Evolutionary conservation across 2,329 filamentous ascomycete species (phyloP), one percentile per base, ranked within the genome.

Genomic region (Onygena corvina): DNA sequence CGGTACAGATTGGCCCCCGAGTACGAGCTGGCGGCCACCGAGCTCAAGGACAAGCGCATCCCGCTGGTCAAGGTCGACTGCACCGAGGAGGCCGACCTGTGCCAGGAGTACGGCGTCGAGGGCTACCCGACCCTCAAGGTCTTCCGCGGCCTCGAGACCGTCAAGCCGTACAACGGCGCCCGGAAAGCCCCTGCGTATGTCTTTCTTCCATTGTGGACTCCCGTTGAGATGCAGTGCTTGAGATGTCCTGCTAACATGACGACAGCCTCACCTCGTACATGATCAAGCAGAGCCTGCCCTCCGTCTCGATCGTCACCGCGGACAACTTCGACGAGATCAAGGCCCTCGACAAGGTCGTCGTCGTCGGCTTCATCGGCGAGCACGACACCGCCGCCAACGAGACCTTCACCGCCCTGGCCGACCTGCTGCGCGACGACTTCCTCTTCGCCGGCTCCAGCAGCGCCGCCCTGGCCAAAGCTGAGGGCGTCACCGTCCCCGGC

Each of bases 61-160:
- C 59, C 68, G 9, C 54, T 74, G 35, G 69, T 67, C 52, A 73
- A 73, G 60, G 64, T 74, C 46, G 90, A 95, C 76, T 96, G 92
- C 78, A 96, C 90, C 64, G 88, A 85, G 67, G 86, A 98, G 76
- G 74, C 81, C 55, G 87, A 94, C 29, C 83, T 98, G 58, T 98
- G 92, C 80, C 79, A 88, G 70, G 75, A 79, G 60, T 86, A 85
- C 62, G 89, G 86, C 55, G 89, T 98, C 36, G 88, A 96, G 76
- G 92, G 92, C 57, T 98, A 98, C 77, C 92, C 92, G 55, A 98
- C 92, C 58, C 80, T 98, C 66, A 98, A 96, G 82, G 80, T 98
- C 72, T 98, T 98, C 88, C 87, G 90, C 62, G 90, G 92, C 60
- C 70, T 73, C 36, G 86, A 95, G 8, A 86, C 84, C 66, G 71